These are phyloP conservation scores for Carallia brachiata DNA, from an alignment of 345 rosid genomes.

Conservation along the genomic window DNA sequence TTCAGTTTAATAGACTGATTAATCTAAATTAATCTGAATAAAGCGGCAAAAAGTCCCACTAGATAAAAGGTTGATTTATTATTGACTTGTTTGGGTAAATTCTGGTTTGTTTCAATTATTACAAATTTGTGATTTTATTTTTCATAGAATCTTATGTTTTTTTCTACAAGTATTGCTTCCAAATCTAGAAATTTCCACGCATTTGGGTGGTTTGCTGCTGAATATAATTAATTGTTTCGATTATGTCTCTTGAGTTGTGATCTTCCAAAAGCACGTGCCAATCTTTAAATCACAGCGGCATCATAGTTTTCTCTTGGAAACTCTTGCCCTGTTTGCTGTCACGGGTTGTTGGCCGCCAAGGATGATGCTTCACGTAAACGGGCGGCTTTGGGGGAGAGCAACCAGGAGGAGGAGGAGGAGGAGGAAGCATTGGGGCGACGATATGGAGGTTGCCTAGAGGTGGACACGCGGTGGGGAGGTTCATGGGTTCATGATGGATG, in stretches of 20 bases:
- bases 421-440: slow-evolving; percentile 62
- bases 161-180: slow-evolving; percentile 29
- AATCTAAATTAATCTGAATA: too few relatives aligned
- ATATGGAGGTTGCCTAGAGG: slow-evolving; percentile 96
- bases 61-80: not conserved
- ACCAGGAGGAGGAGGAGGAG: slow-evolving; percentile 16
- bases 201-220: not conserved
- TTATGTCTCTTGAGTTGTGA: not conserved
- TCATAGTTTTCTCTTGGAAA: slow-evolving; percentile 86
- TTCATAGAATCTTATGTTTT: too few relatives aligned
- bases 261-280: not conserved
- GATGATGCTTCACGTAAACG: slow-evolving; percentile 3
- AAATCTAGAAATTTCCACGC: too few relatives aligned
- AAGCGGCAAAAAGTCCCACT: too few relatives aligned
- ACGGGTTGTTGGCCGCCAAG: slow-evolving; percentile 58
- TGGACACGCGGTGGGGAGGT: slow-evolving; percentile 91
- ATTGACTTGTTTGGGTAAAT: not conserved
- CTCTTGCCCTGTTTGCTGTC: slow-evolving; percentile 92
- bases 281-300: not conserved
- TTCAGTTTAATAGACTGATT: too few relatives aligned
- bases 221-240: not conserved
- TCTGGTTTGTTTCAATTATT: not conserved
- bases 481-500: slow-evolving; percentile 67
- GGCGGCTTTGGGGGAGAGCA: not conserved
- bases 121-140: too few relatives aligned